Conservation (phyloP, 805 yeast genomes). For the Barnettozyma pratensis region DNA sequence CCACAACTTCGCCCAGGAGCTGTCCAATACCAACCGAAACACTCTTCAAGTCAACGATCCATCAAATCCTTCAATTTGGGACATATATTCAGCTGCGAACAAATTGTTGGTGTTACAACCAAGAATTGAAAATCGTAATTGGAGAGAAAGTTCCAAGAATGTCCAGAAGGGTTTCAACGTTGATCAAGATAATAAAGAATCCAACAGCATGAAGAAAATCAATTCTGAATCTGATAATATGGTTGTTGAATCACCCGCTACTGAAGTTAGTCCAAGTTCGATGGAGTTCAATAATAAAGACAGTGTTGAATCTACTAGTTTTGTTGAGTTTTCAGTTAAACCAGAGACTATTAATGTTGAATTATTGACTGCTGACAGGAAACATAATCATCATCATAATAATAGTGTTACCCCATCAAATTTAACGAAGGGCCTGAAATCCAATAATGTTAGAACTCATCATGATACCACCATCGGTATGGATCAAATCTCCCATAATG, state of each 20-base stretch:
- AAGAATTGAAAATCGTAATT: conserved; percentile 26
- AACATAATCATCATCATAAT: neutral
- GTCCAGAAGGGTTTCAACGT: conserved; percentile 10
- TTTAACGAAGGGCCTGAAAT: conserved; percentile 17
- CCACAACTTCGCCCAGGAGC: neutral
- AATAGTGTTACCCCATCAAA: conserved; percentile 16
- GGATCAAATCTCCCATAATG: conserved; percentile 9
- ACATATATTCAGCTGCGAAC: conserved; percentile 28
- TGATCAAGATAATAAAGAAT: conserved; percentile 1
- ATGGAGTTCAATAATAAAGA: conserved; percentile 15
- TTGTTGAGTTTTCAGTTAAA: neutral
- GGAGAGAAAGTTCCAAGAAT: conserved; percentile 25
- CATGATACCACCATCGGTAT: neutral
- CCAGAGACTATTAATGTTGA: neutral
- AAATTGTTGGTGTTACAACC: conserved; percentile 26
- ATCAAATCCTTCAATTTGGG: conserved; percentile 26
- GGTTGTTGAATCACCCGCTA: neutral
- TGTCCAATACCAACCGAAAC: neutral
- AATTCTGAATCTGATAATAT: neutral
- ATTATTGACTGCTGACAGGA: neutral
- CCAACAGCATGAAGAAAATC: neutral
- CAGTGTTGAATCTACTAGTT: conserved; percentile 19
- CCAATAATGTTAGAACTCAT: neutral
- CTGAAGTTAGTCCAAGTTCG: neutral
- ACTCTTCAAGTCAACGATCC: neutral